Percentiles rank a stretch among this genome's conserved stretches.
Evolutionary conservation across 495 filamentous ascomycete species (phyloP).

Genomic region (Xylaria castorea): DNA sequence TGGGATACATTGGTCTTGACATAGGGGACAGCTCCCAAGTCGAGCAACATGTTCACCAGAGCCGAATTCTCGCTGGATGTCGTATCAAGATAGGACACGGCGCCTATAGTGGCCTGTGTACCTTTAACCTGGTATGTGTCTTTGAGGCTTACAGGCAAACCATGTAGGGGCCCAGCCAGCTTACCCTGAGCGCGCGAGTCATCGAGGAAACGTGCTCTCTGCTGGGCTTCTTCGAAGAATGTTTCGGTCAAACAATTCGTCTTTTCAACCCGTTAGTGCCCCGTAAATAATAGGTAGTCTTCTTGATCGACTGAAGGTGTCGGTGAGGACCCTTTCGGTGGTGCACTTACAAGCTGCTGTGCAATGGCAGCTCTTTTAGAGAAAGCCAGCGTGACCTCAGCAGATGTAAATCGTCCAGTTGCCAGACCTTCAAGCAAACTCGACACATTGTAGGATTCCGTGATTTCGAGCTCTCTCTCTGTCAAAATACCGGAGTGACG

Average conservation of each 20-base stretch:
- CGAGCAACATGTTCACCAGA: slow-evolving; percentile 52
- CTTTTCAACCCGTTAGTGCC: background rate
- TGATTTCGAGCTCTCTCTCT: slow-evolving; percentile 62
- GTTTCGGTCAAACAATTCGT: slow-evolving; percentile 67
- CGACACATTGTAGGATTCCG: slow-evolving; percentile 58
- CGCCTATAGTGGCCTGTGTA: slow-evolving; percentile 60
- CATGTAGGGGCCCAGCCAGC: slow-evolving; percentile 65
- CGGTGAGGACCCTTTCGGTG: background rate
- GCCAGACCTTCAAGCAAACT: slow-evolving; percentile 46
- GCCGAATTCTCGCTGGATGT: slow-evolving; percentile 54
- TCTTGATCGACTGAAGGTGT: background rate
- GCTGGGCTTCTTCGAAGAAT: slow-evolving; percentile 63
- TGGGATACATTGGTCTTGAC: slow-evolving; percentile 70
- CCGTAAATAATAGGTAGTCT: background rate
- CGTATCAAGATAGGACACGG: slow-evolving; percentile 56
- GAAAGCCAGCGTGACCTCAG: slow-evolving; percentile 33
- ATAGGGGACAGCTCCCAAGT: slow-evolving; percentile 60
- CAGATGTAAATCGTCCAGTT: slow-evolving; percentile 47
- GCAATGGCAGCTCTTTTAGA: slow-evolving; percentile 60
- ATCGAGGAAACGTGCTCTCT: slow-evolving; percentile 61
- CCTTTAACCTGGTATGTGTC: slow-evolving; percentile 65
- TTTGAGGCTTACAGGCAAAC: slow-evolving; percentile 67
- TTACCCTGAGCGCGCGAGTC: slow-evolving; percentile 53
- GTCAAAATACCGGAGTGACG: slow-evolving; percentile 59
- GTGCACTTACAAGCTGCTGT: slow-evolving; percentile 54